phyloP scores from a whole-genome alignment of 2,329 filamentous ascomycete species.

The Helotiales sp. region DNA sequence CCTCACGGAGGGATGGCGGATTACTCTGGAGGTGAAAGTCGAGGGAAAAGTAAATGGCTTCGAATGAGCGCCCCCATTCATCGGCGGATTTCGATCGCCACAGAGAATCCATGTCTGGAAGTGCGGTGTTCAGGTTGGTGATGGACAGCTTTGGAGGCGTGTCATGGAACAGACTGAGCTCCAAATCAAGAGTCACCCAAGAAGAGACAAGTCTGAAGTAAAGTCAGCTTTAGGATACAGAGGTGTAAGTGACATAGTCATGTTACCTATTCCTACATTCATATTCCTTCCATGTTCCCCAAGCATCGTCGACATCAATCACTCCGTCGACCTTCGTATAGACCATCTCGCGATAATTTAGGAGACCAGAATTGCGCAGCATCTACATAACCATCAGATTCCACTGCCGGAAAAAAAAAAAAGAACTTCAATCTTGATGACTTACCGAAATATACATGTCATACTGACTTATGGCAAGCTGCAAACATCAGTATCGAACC shows the following conservation, averaged over 20 bases:
- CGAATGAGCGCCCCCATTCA: conserved; percentile 62
- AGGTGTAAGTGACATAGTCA: conserved; percentile 60
- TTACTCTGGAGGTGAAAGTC: too few species aligned
- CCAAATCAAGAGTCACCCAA: conserved; percentile 75
- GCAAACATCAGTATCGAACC: too few species aligned
- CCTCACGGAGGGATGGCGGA: too few species aligned
- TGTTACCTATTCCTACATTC: not conserved
- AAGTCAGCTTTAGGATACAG: too few species aligned
- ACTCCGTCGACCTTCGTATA: too few species aligned
- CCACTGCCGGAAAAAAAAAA: not conserved
- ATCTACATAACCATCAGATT: not conserved
- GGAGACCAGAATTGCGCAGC: not conserved
- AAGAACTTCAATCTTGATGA: not conserved
- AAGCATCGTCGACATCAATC: too few species aligned
- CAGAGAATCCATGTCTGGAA: conserved; percentile 60
- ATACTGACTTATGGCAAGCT: not conserved
- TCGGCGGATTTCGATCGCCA: conserved; percentile 60
- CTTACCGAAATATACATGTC: not conserved
- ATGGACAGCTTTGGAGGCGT: conserved; percentile 61
- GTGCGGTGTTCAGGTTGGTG: conserved; percentile 63
- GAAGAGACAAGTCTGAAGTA: conserved; percentile 64
- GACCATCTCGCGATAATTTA: too few species aligned
- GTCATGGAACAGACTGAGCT: conserved; percentile 67
- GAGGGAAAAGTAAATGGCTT: not conserved
- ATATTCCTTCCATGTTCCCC: not conserved